These are phyloP conservation scores for Erysimum cheiranthoides DNA, from an alignment of 345 rosid species.

Conservation along the genomic window DNA sequence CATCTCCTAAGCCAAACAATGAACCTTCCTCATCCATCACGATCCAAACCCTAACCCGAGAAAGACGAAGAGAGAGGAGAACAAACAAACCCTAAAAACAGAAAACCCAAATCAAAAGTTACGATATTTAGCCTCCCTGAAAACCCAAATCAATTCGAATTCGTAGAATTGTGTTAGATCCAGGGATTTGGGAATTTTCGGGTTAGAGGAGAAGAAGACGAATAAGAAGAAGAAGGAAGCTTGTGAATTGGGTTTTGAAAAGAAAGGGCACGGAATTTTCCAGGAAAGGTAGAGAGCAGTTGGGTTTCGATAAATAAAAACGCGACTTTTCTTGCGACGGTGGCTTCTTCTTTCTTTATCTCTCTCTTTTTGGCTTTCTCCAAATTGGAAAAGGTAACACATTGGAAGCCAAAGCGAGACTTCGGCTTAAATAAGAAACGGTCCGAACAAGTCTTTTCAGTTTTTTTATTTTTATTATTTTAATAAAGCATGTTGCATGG, in stretches of 20 bases:
- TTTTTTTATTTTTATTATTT: not conserved
- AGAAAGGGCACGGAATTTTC: slow-evolving; percentile 36
- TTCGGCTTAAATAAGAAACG: slow-evolving; percentile 44
- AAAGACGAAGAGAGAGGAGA: not conserved
- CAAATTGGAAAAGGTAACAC: slow-evolving; percentile 34
- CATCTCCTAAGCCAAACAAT: slow-evolving; percentile 30
- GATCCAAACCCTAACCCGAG: slow-evolving; percentile 34
- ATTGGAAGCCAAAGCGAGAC: not conserved
- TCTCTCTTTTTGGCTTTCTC: slow-evolving; percentile 42
- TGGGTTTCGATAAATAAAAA: slow-evolving; percentile 11
- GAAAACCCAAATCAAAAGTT: slow-evolving; percentile 28
- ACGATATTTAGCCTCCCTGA: not conserved
- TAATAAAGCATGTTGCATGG: slow-evolving; percentile 14
- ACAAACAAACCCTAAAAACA: slow-evolving; percentile 34
- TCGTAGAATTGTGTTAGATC: slow-evolving; percentile 13
- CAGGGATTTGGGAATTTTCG: not conserved
- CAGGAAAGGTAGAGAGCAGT: slow-evolving; percentile 41
- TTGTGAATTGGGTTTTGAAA: slow-evolving; percentile 28
- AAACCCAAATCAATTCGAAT: slow-evolving; percentile 28
- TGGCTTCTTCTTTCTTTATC: slow-evolving; percentile 17
- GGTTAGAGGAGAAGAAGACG: too few species aligned
- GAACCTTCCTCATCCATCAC: slow-evolving; percentile 49
- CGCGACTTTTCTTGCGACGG: slow-evolving; percentile 44
- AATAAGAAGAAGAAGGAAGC: slow-evolving; percentile 10
- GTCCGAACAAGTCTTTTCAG: slow-evolving; percentile 26